Percentiles rank a stretch among this genome's conserved stretches.
Conservation (phyloP, 768 basidiomycete species). For the Naganishia vaughanmartiniae region DNA sequence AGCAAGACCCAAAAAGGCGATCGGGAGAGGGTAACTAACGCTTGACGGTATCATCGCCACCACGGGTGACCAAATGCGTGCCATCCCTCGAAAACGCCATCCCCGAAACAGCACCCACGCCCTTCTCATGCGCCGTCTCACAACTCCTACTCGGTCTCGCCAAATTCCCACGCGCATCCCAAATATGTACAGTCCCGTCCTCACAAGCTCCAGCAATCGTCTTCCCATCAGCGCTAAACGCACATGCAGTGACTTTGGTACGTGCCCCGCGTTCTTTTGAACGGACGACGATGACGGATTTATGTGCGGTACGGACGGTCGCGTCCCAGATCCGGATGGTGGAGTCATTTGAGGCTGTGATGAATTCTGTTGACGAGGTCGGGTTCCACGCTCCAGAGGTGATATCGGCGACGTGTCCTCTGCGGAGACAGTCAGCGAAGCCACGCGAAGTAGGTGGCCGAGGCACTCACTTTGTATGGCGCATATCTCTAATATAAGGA, state of each 20-base stretch:
- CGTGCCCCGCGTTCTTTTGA: slow-evolving; percentile 91
- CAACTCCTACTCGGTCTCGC: slow-evolving; percentile 81
- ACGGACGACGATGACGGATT: slow-evolving; percentile 92
- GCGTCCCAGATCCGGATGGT: slow-evolving; percentile 97
- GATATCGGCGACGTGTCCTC: slow-evolving; percentile 91
- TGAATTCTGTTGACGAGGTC: slow-evolving; percentile 73
- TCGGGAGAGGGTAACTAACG: slow-evolving; percentile 58
- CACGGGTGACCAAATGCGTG: slow-evolving; percentile 76
- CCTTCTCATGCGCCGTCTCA: slow-evolving; percentile 82
- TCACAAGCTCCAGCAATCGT: slow-evolving; percentile 84
- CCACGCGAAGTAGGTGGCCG: background rate
- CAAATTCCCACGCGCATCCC: slow-evolving; percentile 89
- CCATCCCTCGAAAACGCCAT: slow-evolving; percentile 86
- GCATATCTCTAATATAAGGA: slow-evolving; percentile 97
- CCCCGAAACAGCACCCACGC: slow-evolving; percentile 74
- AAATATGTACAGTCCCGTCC: slow-evolving; percentile 90
- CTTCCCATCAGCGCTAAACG: slow-evolving; percentile 84
- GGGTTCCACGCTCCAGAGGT: slow-evolving; percentile 93
- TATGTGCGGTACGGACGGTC: slow-evolving; percentile 88
- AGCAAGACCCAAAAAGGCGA: slow-evolving; percentile 2
- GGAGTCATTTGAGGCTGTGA: slow-evolving; percentile 91
- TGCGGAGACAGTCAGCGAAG: slow-evolving; percentile 45
- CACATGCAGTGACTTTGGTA: slow-evolving; percentile 83
- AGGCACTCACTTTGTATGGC: slow-evolving; percentile 81
- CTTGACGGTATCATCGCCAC: slow-evolving; percentile 94